Conservation (phyloP, 148 eudicot genomes). For the Dianthus caryophyllus region DNA sequence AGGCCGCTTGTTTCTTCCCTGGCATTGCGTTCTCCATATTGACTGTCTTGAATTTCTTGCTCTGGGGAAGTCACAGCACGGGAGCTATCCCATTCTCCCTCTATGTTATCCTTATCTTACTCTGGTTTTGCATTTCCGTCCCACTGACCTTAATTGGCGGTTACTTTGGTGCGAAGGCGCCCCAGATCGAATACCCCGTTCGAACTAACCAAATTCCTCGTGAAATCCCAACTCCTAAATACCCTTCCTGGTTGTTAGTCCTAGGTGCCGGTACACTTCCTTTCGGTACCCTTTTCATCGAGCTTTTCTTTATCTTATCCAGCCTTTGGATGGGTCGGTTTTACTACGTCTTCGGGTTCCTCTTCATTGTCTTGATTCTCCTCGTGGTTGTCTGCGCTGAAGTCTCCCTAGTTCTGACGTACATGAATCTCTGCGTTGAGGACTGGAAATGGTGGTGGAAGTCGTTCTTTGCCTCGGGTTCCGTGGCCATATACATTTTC, state of each 20-base stretch:
- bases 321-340: constrained; percentile 88
- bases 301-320: constrained; percentile 86
- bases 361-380: constrained; percentile 58
- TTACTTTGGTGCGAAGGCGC: constrained; percentile 75
- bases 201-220: constrained; percentile 75
- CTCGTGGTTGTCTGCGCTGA: constrained; percentile 79
- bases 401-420: constrained; percentile 69
- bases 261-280: constrained; percentile 88
- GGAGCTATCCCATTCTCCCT: constrained; percentile 77
- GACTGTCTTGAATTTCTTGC: constrained; percentile 53
- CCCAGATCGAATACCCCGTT: constrained; percentile 74
- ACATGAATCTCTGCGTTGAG: constrained; percentile 85
- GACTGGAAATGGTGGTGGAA: constrained; percentile 95
- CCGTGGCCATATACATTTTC: constrained; percentile 80
- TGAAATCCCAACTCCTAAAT: constrained; percentile 77
- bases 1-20: constrained; percentile 80
- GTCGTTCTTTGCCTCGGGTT: constrained; percentile 86
- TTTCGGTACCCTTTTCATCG: constrained; percentile 78
- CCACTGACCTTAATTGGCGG: constrained; percentile 75
- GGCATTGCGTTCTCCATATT: constrained; percentile 58
- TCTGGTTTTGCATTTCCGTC: constrained; percentile 77
- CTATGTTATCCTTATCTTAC: constrained; percentile 62
- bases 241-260: constrained; percentile 79
- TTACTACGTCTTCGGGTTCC: constrained; percentile 76
- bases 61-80: constrained; percentile 77